These are phyloP conservation scores for Tricholomella constricta DNA, from an alignment of 768 basidiomycete species.

Conservation along the genomic window DNA sequence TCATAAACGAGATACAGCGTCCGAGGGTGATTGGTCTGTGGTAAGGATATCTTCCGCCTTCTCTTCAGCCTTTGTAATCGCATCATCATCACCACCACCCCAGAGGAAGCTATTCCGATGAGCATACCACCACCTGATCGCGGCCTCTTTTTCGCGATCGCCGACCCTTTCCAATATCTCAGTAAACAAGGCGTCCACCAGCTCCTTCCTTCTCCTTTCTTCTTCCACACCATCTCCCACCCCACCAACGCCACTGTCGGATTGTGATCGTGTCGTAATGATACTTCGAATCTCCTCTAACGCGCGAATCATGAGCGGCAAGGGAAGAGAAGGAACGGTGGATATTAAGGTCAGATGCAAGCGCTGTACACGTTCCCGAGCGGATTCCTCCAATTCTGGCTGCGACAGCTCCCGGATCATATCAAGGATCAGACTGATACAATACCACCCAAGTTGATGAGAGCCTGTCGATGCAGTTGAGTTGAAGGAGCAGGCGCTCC, in stretches of 20 bases:
- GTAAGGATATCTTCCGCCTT: constrained; percentile 4
- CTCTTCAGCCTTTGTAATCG: constrained; percentile 4
- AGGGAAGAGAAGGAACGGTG: constrained; percentile 61
- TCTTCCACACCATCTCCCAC: constrained; percentile 14
- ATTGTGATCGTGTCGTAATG: constrained; percentile 27
- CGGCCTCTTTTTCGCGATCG: constrained; percentile 68
- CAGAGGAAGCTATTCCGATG: constrained; percentile 25
- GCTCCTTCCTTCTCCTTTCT: constrained; percentile 36
- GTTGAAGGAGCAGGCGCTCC: constrained; percentile 51
- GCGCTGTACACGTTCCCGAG: constrained; percentile 45
- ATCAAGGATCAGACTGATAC: constrained; percentile 56
- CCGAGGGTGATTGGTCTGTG: neutral
- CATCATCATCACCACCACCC: constrained; percentile 1
- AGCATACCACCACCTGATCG: constrained; percentile 74
- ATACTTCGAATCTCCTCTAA: constrained; percentile 50
- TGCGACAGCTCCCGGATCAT: constrained; percentile 40
- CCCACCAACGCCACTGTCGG: constrained; percentile 20
- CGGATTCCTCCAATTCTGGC: constrained; percentile 22
- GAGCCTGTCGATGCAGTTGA: constrained; percentile 20
- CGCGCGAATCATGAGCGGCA: constrained; percentile 53
- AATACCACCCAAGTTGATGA: constrained; percentile 66
- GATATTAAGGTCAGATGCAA: constrained; percentile 69
- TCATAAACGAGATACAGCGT: constrained; percentile 17
- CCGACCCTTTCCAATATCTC: constrained; percentile 67
- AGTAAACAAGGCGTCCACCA: constrained; percentile 59